phyloP scores from a whole-genome alignment of 495 filamentous ascomycete species.

The Lasiosphaeria miniovina region DNA sequence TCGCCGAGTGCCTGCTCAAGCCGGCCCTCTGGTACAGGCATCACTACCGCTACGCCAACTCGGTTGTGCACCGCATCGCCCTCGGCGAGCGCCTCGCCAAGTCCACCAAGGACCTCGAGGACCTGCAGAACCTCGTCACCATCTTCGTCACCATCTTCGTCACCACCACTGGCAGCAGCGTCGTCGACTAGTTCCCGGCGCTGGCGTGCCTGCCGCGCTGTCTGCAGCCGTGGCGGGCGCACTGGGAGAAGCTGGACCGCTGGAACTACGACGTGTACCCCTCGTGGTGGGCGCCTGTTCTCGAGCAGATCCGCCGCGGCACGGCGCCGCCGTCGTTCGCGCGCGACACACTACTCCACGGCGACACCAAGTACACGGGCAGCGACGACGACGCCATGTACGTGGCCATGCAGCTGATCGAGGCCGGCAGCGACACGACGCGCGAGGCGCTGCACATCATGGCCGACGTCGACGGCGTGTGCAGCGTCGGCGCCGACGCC shows the following conservation, averaged over 20 bases:
- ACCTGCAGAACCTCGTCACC: constrained; percentile 12
- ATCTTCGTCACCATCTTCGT: constrained; percentile 12
- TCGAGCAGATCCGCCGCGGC: constrained; percentile 21
- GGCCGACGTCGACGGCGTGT: constrained; percentile 43
- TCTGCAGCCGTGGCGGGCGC: constrained; percentile 41
- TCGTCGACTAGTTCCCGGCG: constrained; percentile 42
- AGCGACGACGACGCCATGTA: constrained; percentile 47
- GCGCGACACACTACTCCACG: constrained; percentile 34
- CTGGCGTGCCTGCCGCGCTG: constrained; percentile 32
- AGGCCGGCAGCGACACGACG: constrained; percentile 47
- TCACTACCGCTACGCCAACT: constrained; percentile 44
- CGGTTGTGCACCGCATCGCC: constrained; percentile 18
- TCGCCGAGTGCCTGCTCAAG: constrained; percentile 33
- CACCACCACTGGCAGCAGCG: constrained; percentile 19
- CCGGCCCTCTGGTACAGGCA: constrained; percentile 39
- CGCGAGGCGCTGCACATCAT: constrained; percentile 39
- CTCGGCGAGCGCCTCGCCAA: constrained; percentile 15
- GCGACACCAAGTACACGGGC: constrained; percentile 36
- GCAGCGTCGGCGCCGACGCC: constrained; percentile 21
- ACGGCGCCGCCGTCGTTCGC: constrained; percentile 27
- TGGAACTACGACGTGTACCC: constrained; percentile 35
- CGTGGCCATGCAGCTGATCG: constrained; percentile 36
- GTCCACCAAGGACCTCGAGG: constrained; percentile 13
- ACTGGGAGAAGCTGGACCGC: constrained; percentile 31
- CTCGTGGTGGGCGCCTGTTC: constrained; percentile 36